Conservation (phyloP, 257 asterid species). For the Solanum sejunctum region DNA sequence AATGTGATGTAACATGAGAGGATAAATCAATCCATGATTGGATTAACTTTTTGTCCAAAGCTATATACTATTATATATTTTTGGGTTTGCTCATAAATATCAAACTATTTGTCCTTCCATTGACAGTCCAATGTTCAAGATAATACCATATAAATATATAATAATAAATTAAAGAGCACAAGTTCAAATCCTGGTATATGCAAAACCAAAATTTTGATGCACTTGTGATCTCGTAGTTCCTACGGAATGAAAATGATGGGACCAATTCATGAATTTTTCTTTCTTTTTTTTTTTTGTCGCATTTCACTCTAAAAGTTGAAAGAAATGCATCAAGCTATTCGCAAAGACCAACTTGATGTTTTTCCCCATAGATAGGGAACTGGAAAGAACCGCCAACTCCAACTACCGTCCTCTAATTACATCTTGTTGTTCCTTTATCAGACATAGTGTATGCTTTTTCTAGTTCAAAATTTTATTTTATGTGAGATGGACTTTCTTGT, state of each 20-base stretch:
- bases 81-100: not conserved
- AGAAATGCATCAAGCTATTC: no score
- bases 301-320: not conserved
- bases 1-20: constrained; percentile 4
- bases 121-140: not conserved
- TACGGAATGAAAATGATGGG: not conserved
- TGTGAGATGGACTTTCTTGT: no score
- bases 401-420: not conserved
- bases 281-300: not conserved
- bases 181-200: not conserved
- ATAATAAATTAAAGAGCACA: not conserved
- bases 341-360: no score
- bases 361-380: no score
- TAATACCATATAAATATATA: not conserved
- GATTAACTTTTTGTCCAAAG: constrained; percentile 3
- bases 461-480: no score
- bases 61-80: not conserved
- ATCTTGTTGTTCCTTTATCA: no score
- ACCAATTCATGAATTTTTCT: not conserved
- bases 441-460: not conserved
- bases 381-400: no score
- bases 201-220: no score
- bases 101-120: not conserved
- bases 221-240: not conserved
- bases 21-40: not conserved